Percentiles rank a stretch among this genome's conserved stretches.
phyloP scores from a whole-genome alignment of 495 filamentous ascomycete species.

The Penicillium psychrofluorescens region DNA sequence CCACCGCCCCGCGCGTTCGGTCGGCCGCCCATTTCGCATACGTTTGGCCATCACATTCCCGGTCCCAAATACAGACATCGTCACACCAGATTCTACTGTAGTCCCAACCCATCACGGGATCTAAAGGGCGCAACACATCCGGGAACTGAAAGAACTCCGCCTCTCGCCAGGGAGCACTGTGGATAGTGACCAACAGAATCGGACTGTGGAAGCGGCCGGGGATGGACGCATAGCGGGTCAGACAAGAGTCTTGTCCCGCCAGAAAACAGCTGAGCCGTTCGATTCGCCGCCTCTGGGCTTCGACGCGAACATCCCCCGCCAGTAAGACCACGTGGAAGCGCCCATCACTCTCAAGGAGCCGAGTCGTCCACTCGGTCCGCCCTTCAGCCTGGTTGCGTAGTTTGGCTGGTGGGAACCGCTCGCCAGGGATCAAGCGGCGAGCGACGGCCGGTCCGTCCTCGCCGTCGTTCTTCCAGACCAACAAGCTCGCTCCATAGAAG shows the following conservation, averaged over 20 bases:
- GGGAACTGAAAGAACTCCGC: conserved; percentile 53
- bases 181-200: conserved; percentile 53
- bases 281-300: conserved; percentile 36
- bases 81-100: conserved; percentile 62
- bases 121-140: conserved; percentile 46
- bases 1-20: conserved; percentile 48
- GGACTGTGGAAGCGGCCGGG: conserved; percentile 29
- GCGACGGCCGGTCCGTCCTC: conserved; percentile 15
- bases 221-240: conserved; percentile 33
- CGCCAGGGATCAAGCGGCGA: conserved; percentile 36
- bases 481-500: conserved; percentile 23
- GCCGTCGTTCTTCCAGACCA: conserved; percentile 18
- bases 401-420: conserved; percentile 44
- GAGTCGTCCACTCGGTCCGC: conserved; percentile 40
- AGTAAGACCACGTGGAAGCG: conserved; percentile 56
- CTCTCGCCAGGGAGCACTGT: conserved; percentile 41
- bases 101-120: conserved; percentile 46
- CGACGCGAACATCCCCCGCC: conserved; percentile 46
- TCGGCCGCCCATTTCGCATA: conserved; percentile 58
- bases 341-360: conserved; percentile 42
- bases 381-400: conserved; percentile 49
- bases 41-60: conserved; percentile 44
- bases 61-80: conserved; percentile 51
- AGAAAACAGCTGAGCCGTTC: conserved; percentile 36
- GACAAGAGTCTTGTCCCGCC: conserved; percentile 8